These are phyloP conservation scores for Paxillus ammoniavirescens DNA, from an alignment of 768 basidiomycete species.

Conservation along the genomic window DNA sequence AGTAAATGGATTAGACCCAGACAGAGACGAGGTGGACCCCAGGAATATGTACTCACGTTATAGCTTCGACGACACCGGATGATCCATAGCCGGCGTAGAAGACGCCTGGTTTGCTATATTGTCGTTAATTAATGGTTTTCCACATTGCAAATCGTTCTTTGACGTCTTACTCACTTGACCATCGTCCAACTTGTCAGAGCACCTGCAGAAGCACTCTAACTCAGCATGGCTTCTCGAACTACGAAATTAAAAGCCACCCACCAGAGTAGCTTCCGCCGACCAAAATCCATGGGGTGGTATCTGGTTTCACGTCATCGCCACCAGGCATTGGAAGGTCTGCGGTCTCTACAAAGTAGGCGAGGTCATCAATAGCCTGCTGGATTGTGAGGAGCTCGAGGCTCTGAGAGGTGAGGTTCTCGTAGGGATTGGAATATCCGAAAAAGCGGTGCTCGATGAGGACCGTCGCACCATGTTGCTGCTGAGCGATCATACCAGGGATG, in stretches of 20 bases:
- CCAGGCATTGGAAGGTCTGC: constrained; percentile 66
- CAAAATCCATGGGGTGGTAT: constrained; percentile 42
- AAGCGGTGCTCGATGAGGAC: constrained; percentile 72
- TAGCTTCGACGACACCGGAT: constrained; percentile 46
- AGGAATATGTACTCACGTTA: constrained; percentile 30
- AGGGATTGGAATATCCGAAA: constrained; percentile 75
- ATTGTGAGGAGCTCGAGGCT: constrained; percentile 63
- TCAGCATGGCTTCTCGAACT: background rate
- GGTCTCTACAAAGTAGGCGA: constrained; percentile 67
- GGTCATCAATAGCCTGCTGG: constrained; percentile 72
- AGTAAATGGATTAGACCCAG: background rate
- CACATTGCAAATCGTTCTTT: too few relatives aligned
- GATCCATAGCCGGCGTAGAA: constrained; percentile 45
- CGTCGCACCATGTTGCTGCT: constrained; percentile 61
- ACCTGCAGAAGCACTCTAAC: constrained; percentile 14
- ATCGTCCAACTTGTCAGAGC: constrained; percentile 62
- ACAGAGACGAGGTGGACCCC: background rate
- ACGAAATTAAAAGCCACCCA: background rate
- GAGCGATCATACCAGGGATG: constrained; percentile 63
- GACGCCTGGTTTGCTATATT: constrained; percentile 35
- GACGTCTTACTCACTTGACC: constrained; percentile 50
- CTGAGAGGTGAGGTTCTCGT: constrained; percentile 52
- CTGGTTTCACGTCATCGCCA: constrained; percentile 59
- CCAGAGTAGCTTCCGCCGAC: constrained; percentile 44
- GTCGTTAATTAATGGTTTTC: background rate